Evolutionary conservation across 176 grass and related monocot species (phyloP), one percentile per base, ranked within the genome.

Genomic region (Hordeum marinum): DNA sequence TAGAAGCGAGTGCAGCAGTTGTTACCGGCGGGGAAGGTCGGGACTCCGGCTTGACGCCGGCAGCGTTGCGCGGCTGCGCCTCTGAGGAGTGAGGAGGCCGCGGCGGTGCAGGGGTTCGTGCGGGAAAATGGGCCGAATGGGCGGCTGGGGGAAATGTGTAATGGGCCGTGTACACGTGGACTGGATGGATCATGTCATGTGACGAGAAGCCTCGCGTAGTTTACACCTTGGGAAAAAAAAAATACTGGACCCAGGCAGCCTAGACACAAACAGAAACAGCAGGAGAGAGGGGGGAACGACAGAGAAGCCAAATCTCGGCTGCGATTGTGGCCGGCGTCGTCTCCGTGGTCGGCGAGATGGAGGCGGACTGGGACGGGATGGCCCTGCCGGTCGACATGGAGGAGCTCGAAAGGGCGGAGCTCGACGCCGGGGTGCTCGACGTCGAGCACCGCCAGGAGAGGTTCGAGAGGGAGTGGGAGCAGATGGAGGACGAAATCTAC

Each of bases 341-440:
- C 68, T 4, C 69, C 32, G 69, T 37, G 68, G 32, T 17, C 76
- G 74, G 76, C 68, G 80, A 67, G 86, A 93, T 94, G 87, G 86
- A 85, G 71, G 84, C 78, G 58, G 84, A 90, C 20, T 68, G 90
- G 80, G 59, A 87, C 46, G 60, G 85, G 81, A 50, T 95, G 84
- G 85, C 84, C 83, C 89, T 75, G 70, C 89, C 86, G 81, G 93
- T 92, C 52, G 52, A 20, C 18, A 7, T 7, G 86, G 91, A 92
- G 55, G 80, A 95, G 87, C 91, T 95, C 42, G 95, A 98, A 63
- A 83, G 85, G 92, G 95, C 93, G 85, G 96, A 98, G 89, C 89
- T 95, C 54, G 89, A 86, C 65, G 82, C 94, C 64, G 93, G 94
- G 76, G 66, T 89, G 80, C 87, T 92, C 29, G 29, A 29, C 29